phyloP scores from a whole-genome alignment of 257 asterid genomes.

The Solanum pimpinellifolium region DNA sequence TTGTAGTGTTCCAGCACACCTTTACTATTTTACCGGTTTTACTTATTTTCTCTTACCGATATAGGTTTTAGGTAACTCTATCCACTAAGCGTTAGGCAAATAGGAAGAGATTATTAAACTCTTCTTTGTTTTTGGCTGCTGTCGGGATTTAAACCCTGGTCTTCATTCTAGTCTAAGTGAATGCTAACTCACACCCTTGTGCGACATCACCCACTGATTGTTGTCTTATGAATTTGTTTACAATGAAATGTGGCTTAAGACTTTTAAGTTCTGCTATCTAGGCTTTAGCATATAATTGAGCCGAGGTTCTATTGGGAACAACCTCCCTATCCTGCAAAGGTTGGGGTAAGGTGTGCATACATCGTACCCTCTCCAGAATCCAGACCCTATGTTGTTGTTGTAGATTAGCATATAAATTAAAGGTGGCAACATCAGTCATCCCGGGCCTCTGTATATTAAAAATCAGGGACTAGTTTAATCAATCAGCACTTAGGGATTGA shows the following conservation, averaged over 20 bases:
- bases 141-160: neutral
- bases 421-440: neutral
- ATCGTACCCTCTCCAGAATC: neutral
- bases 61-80: neutral
- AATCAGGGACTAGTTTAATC: neutral
- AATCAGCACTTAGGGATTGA: neutral
- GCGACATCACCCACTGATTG: neutral
- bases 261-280: neutral
- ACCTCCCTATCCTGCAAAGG: neutral
- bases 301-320: neutral
- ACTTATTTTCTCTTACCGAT: neutral
- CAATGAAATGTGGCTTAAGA: neutral
- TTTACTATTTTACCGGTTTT: neutral
- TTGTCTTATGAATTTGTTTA: neutral
- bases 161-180: neutral
- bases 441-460: neutral
- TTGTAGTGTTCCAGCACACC: neutral
- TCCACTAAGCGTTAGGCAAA: neutral
- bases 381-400: neutral
- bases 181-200: neutral
- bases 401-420: neutral
- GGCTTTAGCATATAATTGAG: neutral
- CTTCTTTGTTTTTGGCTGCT: neutral
- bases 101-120: neutral
- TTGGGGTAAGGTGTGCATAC: neutral